phyloP scores from a whole-genome alignment of 495 filamentous ascomycete genomes.

The Trypethelium eluteriae region DNA sequence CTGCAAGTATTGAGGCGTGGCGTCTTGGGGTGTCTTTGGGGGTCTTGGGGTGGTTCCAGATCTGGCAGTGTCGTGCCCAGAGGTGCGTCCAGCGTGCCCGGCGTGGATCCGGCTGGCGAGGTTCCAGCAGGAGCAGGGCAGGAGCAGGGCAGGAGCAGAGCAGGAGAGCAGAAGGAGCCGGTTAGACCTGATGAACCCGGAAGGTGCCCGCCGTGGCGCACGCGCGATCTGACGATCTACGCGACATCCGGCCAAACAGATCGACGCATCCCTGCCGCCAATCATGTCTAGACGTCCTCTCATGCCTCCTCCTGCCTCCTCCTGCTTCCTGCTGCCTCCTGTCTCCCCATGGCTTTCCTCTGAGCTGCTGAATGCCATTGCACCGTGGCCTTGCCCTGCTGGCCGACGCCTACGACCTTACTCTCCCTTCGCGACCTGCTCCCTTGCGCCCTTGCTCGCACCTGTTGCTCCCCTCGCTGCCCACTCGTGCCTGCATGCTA shows the following conservation, averaged over 20 bases:
- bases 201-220: not conserved
- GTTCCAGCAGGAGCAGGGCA: not conserved
- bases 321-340: not conserved
- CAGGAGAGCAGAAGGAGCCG: too few species aligned
- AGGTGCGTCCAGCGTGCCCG: conserved; percentile 1
- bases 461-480: not conserved
- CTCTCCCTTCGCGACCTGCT: not conserved
- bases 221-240: conserved; percentile 10
- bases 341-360: too few species aligned
- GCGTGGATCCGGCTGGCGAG: conserved; percentile 10
- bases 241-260: conserved; percentile 10
- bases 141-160: too few species aligned
- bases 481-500: not conserved
- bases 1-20: not conserved
- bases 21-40: not conserved
- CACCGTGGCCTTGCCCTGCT: too few species aligned
- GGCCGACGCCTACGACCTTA: too few species aligned
- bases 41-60: not conserved
- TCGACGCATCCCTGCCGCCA: conserved; percentile 11
- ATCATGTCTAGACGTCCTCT: conserved; percentile 10
- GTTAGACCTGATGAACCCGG: not conserved
- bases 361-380: too few species aligned
- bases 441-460: not conserved
- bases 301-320: not conserved
- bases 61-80: not conserved